phyloP scores from a whole-genome alignment of 345 rosid species.

The Conringia planisiliqua region DNA sequence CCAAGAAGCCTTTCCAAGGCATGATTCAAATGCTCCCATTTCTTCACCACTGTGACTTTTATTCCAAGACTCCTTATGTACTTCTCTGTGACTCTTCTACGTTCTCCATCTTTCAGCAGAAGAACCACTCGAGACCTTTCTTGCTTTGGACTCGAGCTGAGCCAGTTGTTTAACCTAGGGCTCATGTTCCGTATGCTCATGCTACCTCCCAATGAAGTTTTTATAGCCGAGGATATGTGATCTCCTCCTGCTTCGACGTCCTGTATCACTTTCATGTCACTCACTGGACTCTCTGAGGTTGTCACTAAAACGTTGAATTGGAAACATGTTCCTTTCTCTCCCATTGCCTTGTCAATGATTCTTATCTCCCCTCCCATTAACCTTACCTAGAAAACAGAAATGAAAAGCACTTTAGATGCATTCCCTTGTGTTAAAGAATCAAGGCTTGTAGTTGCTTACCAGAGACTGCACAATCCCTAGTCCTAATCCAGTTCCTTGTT shows the following conservation, averaged over 20 bases:
- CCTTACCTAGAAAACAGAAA: conserved; percentile 44
- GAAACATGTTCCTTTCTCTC: conserved; percentile 69
- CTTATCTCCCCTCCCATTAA: conserved; percentile 80
- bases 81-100: conserved; percentile 42
- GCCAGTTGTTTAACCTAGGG: conserved; percentile 35
- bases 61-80: conserved; percentile 53
- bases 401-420: background rate
- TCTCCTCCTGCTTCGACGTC: conserved; percentile 31
- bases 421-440: background rate
- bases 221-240: conserved; percentile 22
- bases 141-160: conserved; percentile 35
- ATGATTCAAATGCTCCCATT: conserved; percentile 38
- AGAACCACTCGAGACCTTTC: conserved; percentile 62
- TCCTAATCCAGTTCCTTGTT: conserved; percentile 80
- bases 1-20: conserved; percentile 27
- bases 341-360: conserved; percentile 50
- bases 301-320: conserved; percentile 53
- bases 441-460: conserved; percentile 33
- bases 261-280: background rate
- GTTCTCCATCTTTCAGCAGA: conserved; percentile 42
- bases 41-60: conserved; percentile 38
- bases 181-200: conserved; percentile 28
- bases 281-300: conserved; percentile 8
- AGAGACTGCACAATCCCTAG: conserved; percentile 84
- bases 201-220: conserved; percentile 10